These are phyloP conservation scores for Cladophialophora yegresii DNA, from an alignment of 2,329 filamentous ascomycete species.

Conservation along the genomic window DNA sequence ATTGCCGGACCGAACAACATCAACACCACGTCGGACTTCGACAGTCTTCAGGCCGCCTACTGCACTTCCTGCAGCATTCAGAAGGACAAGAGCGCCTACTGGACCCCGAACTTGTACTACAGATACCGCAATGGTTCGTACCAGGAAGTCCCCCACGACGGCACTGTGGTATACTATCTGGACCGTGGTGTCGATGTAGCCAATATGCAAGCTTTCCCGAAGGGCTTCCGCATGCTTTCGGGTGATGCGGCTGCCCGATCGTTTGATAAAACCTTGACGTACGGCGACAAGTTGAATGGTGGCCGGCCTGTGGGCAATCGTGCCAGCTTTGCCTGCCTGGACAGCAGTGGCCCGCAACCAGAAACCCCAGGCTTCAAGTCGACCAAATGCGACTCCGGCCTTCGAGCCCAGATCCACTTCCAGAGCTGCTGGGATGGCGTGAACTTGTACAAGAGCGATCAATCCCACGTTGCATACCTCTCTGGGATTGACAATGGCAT, in stretches of 20 bases:
- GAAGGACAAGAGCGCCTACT: conserved; percentile 83
- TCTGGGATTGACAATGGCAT: conserved; percentile 72
- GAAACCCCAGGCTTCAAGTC: conserved; percentile 77
- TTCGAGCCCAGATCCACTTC: conserved; percentile 83
- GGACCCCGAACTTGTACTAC: conserved; percentile 79
- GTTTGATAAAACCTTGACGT: conserved; percentile 31
- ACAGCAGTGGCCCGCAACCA: conserved; percentile 63
- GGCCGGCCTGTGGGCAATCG: conserved; percentile 67
- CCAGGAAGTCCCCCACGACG: conserved; percentile 47
- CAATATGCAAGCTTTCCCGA: conserved; percentile 70
- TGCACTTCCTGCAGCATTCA: conserved; percentile 81
- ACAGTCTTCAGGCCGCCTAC: conserved; percentile 59
- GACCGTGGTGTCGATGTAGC: conserved; percentile 47
- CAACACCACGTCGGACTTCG: conserved; percentile 56
- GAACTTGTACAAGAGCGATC: conserved; percentile 56
- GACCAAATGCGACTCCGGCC: conserved; percentile 73
- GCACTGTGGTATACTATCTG: conserved; percentile 49
- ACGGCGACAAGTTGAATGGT: conserved; percentile 32
- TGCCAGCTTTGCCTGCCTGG: conserved; percentile 86
- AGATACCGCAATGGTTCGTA: conserved; percentile 61
- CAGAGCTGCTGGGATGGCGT: conserved; percentile 84
- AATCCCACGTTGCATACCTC: conserved; percentile 75
- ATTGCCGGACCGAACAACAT: conserved; percentile 75
- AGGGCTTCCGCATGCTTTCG: conserved; percentile 77
- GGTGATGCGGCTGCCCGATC: conserved; percentile 57